Percentiles rank a stretch among this genome's conserved stretches.
These are phyloP conservation scores for Colletotrichum spaethianum DNA, from an alignment of 2,329 filamentous ascomycete species.

Conservation along the genomic window DNA sequence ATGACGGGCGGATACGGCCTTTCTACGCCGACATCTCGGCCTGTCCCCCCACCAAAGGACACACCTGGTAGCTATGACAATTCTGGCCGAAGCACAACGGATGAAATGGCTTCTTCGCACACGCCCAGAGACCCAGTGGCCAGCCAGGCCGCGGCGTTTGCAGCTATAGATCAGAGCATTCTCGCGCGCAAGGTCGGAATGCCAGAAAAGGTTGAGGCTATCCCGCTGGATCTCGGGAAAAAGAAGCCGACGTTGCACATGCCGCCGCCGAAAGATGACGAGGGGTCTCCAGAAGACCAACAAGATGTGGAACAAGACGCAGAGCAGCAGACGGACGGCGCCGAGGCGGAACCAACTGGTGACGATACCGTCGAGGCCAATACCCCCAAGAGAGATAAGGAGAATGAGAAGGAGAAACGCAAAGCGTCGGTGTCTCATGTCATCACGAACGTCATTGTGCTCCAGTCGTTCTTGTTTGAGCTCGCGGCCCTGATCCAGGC, in stretches of 20 bases:
- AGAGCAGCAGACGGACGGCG: slow-evolving; percentile 43
- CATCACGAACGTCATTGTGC: slow-evolving; percentile 83
- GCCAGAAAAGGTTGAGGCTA: slow-evolving; percentile 59
- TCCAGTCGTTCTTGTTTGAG: slow-evolving; percentile 86
- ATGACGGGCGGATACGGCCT: slow-evolving; percentile 48
- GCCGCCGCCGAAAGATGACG: slow-evolving; percentile 43
- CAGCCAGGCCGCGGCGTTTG: slow-evolving; percentile 72
- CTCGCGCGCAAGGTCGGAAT: slow-evolving; percentile 68
- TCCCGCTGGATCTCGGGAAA: slow-evolving; percentile 63
- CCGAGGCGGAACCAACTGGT: slow-evolving; percentile 29
- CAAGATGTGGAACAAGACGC: slow-evolving; percentile 45
- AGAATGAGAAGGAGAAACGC: slow-evolving; percentile 48
- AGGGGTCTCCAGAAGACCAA: slow-evolving; percentile 46
- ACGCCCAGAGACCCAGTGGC: slow-evolving; percentile 51
- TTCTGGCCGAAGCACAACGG: slow-evolving; percentile 49
- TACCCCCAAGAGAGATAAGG: slow-evolving; percentile 45
- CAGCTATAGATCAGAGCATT: slow-evolving; percentile 75
- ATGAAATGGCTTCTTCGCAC: slow-evolving; percentile 37
- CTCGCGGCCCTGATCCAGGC: slow-evolving; percentile 82
- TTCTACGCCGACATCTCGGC: slow-evolving; percentile 52
- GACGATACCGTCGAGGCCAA: slow-evolving; percentile 46
- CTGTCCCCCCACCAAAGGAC: slow-evolving; percentile 59
- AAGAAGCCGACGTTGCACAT: slow-evolving; percentile 42
- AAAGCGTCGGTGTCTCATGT: slow-evolving; percentile 82
- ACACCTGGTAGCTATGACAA: slow-evolving; percentile 56